A percentile compares a stretch with the other conserved stretches of the same genome.
These are phyloP conservation scores for Aspergillus incahuasiensis DNA, from an alignment of 495 filamentous ascomycete species.

Conservation along the genomic window DNA sequence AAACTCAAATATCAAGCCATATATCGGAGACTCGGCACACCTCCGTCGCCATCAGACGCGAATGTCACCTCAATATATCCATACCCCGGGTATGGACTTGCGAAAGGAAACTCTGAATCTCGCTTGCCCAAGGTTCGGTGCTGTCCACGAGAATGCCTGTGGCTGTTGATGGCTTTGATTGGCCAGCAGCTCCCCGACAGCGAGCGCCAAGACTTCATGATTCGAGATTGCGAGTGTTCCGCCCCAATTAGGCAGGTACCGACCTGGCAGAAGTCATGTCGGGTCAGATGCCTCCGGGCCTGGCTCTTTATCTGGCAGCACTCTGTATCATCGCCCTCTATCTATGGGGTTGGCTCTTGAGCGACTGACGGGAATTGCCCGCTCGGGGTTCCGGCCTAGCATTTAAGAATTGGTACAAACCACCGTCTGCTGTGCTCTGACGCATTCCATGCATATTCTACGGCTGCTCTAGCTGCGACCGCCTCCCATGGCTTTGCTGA, in stretches of 20 bases:
- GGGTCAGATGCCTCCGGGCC: not conserved
- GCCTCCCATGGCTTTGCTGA: conserved; percentile 5
- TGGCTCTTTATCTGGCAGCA: no score
- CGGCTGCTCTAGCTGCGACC: conserved; percentile 28
- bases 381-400: no score
- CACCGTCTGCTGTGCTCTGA: no score
- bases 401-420: no score
- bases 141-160: not conserved
- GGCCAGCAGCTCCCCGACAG: not conserved
- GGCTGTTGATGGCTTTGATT: not conserved
- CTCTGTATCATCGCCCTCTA: no score
- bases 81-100: not conserved
- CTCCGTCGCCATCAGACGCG: not conserved
- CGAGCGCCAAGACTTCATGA: conserved; percentile 1
- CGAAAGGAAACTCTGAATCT: not conserved
- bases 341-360: conserved; percentile 13
- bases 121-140: not conserved
- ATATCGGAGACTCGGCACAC: not conserved
- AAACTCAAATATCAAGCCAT: not conserved
- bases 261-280: not conserved
- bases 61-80: not conserved
- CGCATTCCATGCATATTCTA: conserved; percentile 44
- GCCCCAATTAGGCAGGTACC: conserved; percentile 1
- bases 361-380: not conserved
- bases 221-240: not conserved